These are phyloP conservation scores for Oryza rufipogon DNA, from an alignment of 176 grass and related monocot genomes.

Conservation along the genomic window DNA sequence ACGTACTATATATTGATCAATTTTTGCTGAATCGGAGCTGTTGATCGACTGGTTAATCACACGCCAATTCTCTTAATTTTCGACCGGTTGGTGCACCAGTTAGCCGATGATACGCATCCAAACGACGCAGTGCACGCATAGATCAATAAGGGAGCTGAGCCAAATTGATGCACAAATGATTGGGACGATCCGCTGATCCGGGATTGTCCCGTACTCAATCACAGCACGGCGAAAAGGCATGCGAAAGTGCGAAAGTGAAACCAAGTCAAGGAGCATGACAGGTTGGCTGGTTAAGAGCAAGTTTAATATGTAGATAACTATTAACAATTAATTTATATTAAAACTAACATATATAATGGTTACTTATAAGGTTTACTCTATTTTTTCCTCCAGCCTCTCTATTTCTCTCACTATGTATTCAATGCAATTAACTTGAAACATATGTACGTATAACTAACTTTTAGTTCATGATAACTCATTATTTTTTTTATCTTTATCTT, in stretches of 20 bases:
- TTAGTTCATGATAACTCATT: too few species aligned
- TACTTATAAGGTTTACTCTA: too few species aligned
- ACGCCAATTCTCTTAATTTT: not conserved
- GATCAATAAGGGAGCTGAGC: not conserved
- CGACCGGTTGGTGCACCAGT: not conserved
- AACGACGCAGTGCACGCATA: not conserved
- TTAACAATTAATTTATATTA: too few species aligned
- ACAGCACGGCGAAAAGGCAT: not conserved
- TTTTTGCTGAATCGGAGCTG: not conserved
- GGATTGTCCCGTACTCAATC: not conserved
- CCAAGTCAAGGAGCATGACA: not conserved
- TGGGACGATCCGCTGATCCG: not conserved
- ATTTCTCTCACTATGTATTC: too few species aligned
- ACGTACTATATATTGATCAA: not conserved
- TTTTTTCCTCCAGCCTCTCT: too few species aligned
- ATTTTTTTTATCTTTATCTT: too few species aligned
- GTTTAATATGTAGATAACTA: too few species aligned
- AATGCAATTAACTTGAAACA: too few species aligned
- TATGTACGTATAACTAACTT: too few species aligned
- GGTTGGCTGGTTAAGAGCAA: not conserved
- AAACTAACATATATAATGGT: too few species aligned
- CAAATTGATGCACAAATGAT: slow-evolving; percentile 5
- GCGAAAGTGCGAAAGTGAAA: not conserved
- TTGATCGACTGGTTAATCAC: not conserved
- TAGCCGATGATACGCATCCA: not conserved